These are phyloP conservation scores for Hyphopichia fennica DNA, from an alignment of 1,139 yeast species.

Conservation along the genomic window DNA sequence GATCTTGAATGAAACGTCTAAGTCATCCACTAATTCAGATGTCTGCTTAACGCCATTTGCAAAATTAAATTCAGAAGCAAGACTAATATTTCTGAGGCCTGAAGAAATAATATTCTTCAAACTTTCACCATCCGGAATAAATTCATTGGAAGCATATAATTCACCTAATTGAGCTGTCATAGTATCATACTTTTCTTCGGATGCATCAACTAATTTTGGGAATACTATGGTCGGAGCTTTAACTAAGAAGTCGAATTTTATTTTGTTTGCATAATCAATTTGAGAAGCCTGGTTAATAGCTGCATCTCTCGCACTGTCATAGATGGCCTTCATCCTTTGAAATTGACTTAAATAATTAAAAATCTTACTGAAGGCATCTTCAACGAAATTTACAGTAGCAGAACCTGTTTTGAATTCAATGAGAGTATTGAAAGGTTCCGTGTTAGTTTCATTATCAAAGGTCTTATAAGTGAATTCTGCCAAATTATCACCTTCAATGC, in stretches of 20 bases:
- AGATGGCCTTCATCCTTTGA: constrained; percentile 80
- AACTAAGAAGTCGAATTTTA: constrained; percentile 70
- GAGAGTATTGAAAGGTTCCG: constrained; percentile 54
- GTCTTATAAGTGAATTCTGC: constrained; percentile 87
- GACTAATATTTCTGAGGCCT: constrained; percentile 70
- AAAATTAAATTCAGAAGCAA: constrained; percentile 61
- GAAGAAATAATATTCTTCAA: constrained; percentile 53
- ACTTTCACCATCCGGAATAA: constrained; percentile 24
- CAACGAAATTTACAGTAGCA: constrained; percentile 71
- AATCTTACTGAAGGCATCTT: constrained; percentile 72
- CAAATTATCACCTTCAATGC: constrained; percentile 79
- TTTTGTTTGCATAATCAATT: constrained; percentile 59
- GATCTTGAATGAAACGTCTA: constrained; percentile 65
- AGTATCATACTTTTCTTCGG: constrained; percentile 49
- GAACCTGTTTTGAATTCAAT: constrained; percentile 75
- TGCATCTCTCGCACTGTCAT: constrained; percentile 84
- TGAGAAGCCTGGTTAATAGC: constrained; percentile 69
- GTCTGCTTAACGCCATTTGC: constrained; percentile 46
- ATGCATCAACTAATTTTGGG: constrained; percentile 56
- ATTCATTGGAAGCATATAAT: constrained; percentile 66
- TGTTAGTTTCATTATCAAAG: constrained; percentile 56
- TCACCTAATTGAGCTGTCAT: constrained; percentile 83
- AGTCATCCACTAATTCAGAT: constrained; percentile 65
- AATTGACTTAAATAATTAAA: constrained; percentile 70
- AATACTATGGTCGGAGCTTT: constrained; percentile 83